Percentiles rank a stretch among this genome's conserved stretches.
phyloP scores from a whole-genome alignment of 2,329 filamentous ascomycete species.

The Fusarium annulatum region DNA sequence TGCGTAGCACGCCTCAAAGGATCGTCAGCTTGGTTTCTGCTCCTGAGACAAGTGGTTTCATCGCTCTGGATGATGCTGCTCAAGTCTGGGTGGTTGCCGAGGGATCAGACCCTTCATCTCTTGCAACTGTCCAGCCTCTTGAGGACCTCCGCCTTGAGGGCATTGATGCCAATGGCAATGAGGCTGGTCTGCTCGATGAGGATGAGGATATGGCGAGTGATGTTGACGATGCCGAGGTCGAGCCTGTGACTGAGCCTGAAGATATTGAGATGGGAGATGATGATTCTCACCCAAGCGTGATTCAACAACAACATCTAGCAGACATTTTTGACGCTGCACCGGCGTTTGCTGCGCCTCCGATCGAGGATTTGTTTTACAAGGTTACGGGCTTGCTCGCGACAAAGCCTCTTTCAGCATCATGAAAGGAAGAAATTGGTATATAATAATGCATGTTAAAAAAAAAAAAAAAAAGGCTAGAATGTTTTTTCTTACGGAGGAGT shows the following conservation, averaged over 20 bases:
- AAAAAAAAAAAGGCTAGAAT: conserved; percentile 19
- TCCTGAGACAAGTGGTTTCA: conserved; percentile 74
- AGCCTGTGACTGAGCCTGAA: conserved; percentile 54
- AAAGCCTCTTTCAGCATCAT: conserved; percentile 57
- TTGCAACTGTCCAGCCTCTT: conserved; percentile 65
- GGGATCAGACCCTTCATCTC: conserved; percentile 64
- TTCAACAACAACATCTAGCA: conserved; percentile 74
- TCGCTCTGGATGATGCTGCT: conserved; percentile 80
- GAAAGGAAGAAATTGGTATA: conserved; percentile 28
- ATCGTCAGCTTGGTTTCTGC: conserved; percentile 76
- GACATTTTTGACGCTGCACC: conserved; percentile 77
- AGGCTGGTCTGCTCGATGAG: conserved; percentile 50
- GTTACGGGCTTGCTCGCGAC: conserved; percentile 71
- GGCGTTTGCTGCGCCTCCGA: conserved; percentile 75
- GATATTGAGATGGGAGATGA: conserved; percentile 59
- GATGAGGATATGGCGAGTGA: conserved; percentile 58
- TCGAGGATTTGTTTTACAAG: conserved; percentile 81
- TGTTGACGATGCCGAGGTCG: conserved; percentile 53
- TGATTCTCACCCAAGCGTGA: conserved; percentile 67
- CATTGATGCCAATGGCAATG: conserved; percentile 44
- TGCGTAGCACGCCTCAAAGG: conserved; percentile 65
- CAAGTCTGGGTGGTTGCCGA: conserved; percentile 74
- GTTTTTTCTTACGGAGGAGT: conserved; percentile 12
- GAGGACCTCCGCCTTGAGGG: conserved; percentile 64
- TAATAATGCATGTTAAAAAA: conserved; percentile 17